Base-by-base conservation (phyloP, 352 stramenopile genomes). In the Globisporangium middletonii region DNA sequence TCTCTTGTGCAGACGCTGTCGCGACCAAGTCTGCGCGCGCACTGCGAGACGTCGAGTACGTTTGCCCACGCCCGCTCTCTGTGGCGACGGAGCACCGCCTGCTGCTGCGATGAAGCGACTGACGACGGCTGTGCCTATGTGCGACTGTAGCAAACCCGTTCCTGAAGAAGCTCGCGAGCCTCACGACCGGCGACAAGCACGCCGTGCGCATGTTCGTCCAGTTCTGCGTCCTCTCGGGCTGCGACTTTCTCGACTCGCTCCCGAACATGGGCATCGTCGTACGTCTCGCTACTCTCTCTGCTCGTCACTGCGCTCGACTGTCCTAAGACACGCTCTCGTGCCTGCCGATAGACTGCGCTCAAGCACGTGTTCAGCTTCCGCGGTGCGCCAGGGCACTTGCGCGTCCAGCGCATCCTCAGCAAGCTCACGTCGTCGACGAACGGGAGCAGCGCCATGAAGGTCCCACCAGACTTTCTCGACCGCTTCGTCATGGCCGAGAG, bases 171-270 rank as follows among this genome's bases (percentile, higher is more conserved):
- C 65, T 92, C 26, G 11, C 19, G 19, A 33, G 46, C 60, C 57
- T 89, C 47, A 83, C 76, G 16, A 77, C 72, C 3, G 74, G 74
- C 5, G 72, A 84, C 15, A 80, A 84, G 54, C 68, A 85, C 9
- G 62, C 78, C 28, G 80, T 73, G 7, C 75, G 82, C 16, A 90
- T 89, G 79, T 86, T 92, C 62, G 77, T 92, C n/a, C 82, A 92
- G 65, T 76, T 81, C 35, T 92, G 82, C 53, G 71, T 83, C 7
- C 52, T 92, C 15, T 75, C 82, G 35, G 82, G 82, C 27, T 92
- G 79, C 23, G 82, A 92, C 44, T 92, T 90, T 56, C 67, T 92
- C 30, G 76, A 87, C 53, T 89, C 79, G 30, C 65, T 92, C 26
- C 82, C 79, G n/a, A 86, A 88, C 53, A 77, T 89, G 50, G 79